Percentiles rank a stretch among this genome's conserved stretches.
Conservation (phyloP, 2,329 filamentous ascomycete genomes). For the Knufia petricola region DNA sequence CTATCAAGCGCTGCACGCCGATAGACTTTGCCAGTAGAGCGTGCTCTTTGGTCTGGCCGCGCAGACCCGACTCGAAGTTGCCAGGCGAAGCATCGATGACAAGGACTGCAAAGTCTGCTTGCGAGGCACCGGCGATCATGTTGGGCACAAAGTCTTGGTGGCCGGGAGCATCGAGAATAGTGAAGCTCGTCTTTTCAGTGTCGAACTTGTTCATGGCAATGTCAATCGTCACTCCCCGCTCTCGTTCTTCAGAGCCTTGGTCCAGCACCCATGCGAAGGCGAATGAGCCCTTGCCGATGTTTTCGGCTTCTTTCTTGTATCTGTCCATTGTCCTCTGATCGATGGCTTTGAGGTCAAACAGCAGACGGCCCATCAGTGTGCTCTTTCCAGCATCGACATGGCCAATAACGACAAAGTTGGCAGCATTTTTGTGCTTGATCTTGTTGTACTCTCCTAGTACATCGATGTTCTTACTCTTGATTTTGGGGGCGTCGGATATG, state of each 20-base stretch:
- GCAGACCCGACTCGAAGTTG: conserved; percentile 86
- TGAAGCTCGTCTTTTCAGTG: conserved; percentile 77
- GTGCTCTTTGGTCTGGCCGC: conserved; percentile 90
- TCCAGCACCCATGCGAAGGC: conserved; percentile 96
- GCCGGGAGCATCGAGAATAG: conserved; percentile 88
- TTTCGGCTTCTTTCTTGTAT: conserved; percentile 78
- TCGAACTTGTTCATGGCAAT: conserved; percentile 93
- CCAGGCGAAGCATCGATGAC: conserved; percentile 87
- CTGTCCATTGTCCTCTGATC: conserved; percentile 82
- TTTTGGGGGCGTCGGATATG: conserved; percentile 42
- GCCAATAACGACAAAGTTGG: conserved; percentile 88
- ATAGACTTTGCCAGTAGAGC: conserved; percentile 81
- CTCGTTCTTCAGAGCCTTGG: conserved; percentile 78
- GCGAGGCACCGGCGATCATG: conserved; percentile 95
- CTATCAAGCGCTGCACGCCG: conserved; percentile 76
- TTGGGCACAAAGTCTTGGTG: conserved; percentile 96
- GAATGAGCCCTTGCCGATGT: conserved; percentile 89
- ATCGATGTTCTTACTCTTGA: conserved; percentile 69
- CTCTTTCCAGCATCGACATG: conserved; percentile 98
- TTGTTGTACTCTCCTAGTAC: conserved; percentile 73
- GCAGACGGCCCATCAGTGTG: conserved; percentile 88
- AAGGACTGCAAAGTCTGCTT: conserved; percentile 89
- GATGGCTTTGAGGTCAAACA: conserved; percentile 80
- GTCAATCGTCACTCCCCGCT: conserved; percentile 88
- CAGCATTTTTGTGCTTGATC: conserved; percentile 63